Conservation (phyloP, 768 basidiomycete genomes). For the Russula griseocarnosa region DNA sequence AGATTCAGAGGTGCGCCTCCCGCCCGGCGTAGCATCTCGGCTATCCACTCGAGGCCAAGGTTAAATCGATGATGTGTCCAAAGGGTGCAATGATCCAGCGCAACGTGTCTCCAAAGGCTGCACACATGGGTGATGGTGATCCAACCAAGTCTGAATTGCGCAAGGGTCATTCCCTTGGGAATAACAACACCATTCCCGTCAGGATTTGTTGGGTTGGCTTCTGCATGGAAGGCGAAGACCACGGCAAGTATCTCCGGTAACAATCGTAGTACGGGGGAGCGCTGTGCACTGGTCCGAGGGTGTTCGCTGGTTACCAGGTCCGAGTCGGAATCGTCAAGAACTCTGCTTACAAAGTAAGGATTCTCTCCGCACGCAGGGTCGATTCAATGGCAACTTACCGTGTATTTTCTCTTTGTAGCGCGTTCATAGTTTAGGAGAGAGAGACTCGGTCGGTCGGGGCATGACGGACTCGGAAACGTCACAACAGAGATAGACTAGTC, state of each 20-base stretch:
- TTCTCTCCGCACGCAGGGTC: neutral
- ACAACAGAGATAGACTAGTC: too few species aligned
- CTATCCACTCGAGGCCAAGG: conserved; percentile 17
- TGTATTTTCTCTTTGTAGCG: neutral
- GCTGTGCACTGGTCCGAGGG: neutral
- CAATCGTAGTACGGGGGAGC: neutral
- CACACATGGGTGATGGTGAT: conserved; percentile 22
- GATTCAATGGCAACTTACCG: neutral
- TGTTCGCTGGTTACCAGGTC: neutral
- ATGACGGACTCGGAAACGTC: too few species aligned
- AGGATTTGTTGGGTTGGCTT: conserved; percentile 7
- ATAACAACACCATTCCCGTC: neutral
- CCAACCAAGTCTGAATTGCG: conserved; percentile 18
- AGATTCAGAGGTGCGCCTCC: conserved; percentile 13
- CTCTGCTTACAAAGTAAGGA: neutral
- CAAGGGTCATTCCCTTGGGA: neutral
- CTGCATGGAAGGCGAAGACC: conserved; percentile 13
- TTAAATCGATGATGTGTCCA: conserved; percentile 19
- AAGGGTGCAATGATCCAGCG: conserved; percentile 10
- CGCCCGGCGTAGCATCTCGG: conserved; percentile 14
- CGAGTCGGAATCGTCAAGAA: neutral
- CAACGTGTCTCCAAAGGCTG: conserved; percentile 20
- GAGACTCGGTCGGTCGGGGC: neutral
- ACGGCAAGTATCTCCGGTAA: conserved; percentile 19
- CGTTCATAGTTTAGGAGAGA: neutral